Percentiles rank a stretch among this genome's conserved stretches.
phyloP scores from a whole-genome alignment of 805 yeast genomes.

The Saccharomycopsis capsularis region DNA sequence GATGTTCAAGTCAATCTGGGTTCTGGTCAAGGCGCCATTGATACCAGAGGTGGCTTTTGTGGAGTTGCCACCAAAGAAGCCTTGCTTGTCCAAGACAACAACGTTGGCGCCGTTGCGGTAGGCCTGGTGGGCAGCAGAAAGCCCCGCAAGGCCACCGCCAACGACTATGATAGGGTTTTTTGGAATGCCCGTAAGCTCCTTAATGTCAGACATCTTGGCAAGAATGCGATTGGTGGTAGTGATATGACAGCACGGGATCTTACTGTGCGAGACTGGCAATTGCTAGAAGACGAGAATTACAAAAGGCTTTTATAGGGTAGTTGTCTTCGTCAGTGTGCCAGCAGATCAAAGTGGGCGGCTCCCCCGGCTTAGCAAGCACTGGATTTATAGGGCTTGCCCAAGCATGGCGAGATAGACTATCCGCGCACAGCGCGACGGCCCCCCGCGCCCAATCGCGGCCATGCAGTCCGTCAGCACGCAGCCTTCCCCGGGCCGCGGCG shows the following conservation, averaged over 20 bases:
- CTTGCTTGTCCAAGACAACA: slow-evolving; percentile 49
- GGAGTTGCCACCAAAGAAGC: slow-evolving; percentile 56
- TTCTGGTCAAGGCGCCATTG: slow-evolving; percentile 63
- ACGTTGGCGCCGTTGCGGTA: slow-evolving; percentile 48
- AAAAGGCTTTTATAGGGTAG: neutral
- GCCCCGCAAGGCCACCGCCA: slow-evolving; percentile 62
- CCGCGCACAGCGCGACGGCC: too few relatives aligned
- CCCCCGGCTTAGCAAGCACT: too few relatives aligned
- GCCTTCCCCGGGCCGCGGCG: too few relatives aligned
- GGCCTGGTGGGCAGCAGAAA: slow-evolving; percentile 54
- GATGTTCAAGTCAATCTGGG: slow-evolving; percentile 45
- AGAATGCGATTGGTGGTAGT: too few relatives aligned
- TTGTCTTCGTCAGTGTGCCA: neutral
- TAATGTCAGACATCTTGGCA: slow-evolving; percentile 17
- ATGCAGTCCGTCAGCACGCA: too few relatives aligned
- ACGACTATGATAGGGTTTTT: slow-evolving; percentile 38
- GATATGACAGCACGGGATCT: too few relatives aligned
- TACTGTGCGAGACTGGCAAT: too few relatives aligned
- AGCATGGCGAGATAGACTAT: too few relatives aligned
- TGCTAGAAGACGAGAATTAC: too few relatives aligned
- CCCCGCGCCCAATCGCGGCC: too few relatives aligned
- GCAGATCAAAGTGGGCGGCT: too few relatives aligned
- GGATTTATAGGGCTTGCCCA: too few relatives aligned
- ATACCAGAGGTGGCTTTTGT: slow-evolving; percentile 65
- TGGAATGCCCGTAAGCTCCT: slow-evolving; percentile 9